These are phyloP conservation scores for Podaxis sp. DNA, from an alignment of 768 basidiomycete species.

Conservation along the genomic window DNA sequence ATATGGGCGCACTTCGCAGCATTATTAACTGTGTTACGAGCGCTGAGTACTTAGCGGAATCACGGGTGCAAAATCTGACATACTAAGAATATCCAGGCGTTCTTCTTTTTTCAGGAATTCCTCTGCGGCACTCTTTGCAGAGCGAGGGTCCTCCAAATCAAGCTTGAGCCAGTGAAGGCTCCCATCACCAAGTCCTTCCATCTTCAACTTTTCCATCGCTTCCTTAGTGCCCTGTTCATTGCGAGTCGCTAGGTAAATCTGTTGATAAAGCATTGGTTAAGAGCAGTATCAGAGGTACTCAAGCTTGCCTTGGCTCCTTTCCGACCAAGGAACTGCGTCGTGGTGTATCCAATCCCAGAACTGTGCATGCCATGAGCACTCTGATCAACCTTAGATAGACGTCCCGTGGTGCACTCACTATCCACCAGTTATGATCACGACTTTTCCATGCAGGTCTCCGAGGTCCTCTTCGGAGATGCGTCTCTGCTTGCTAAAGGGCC, in stretches of 20 bases:
- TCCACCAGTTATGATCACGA: constrained; percentile 3
- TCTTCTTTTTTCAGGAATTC: constrained; percentile 29
- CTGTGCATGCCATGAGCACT: not conserved
- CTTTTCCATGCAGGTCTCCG: not conserved
- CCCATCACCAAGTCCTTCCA: constrained; percentile 19
- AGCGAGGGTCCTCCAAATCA: constrained; percentile 25
- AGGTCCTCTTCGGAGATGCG: constrained; percentile 4
- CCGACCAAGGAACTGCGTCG: constrained; percentile 2
- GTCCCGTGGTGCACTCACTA: not conserved
- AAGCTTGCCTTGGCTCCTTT: constrained; percentile 7
- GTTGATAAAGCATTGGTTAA: not conserved
- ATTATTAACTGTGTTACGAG: constrained; percentile 46
- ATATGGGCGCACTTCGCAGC: constrained; percentile 24
- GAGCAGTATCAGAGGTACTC: not conserved
- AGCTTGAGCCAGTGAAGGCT: constrained; percentile 22
- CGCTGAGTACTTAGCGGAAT: not conserved
- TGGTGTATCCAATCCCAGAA: constrained; percentile 6
- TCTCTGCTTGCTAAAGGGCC: not conserved
- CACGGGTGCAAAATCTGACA: constrained; percentile 18
- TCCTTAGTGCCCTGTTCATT: constrained; percentile 17
- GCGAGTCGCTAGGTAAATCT: constrained; percentile 21
- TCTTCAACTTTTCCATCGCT: constrained; percentile 19
- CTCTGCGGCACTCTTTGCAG: constrained; percentile 24
- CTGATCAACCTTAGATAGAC: not conserved
- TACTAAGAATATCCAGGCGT: constrained; percentile 56